phyloP scores from a whole-genome alignment of 257 asterid species.

The Anisodus tanguticus region DNA sequence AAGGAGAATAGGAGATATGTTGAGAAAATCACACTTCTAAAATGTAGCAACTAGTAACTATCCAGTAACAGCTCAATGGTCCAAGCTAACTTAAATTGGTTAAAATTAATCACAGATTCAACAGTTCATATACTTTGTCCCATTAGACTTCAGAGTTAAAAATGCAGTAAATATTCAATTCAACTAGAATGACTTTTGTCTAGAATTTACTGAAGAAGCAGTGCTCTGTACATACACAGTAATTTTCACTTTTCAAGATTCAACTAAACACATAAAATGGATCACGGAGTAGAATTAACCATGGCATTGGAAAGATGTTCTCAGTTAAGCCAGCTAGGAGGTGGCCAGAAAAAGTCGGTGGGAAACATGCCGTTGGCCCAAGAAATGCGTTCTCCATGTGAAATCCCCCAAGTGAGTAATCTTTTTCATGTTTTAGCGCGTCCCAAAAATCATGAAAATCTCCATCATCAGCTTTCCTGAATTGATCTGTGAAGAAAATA shows the following conservation, averaged over 20 bases:
- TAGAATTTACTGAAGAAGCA: not conserved
- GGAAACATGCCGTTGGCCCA: not conserved
- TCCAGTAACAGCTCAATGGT: not conserved
- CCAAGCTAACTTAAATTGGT: not conserved
- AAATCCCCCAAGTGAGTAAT: conserved; percentile 10
- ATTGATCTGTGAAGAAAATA: not conserved
- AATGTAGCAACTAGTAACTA: not conserved
- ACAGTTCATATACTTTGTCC: not conserved
- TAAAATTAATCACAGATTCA: not conserved
- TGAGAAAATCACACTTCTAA: not conserved
- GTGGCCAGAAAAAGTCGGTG: conserved; percentile 25
- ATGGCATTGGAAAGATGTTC: not conserved
- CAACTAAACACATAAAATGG: conserved; percentile 4
- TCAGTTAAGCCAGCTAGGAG: not conserved
- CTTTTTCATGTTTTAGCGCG: not conserved
- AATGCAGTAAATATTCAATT: not conserved
- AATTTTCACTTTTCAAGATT: conserved; percentile 17
- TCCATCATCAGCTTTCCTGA: not conserved
- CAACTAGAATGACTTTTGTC: not conserved
- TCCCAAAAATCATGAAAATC: conserved; percentile 13
- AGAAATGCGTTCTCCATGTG: not conserved
- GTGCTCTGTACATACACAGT: not conserved
- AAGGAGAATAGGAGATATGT: not conserved
- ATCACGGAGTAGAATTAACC: not conserved
- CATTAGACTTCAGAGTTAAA: not conserved